Percentiles rank a stretch among this genome's conserved stretches.
These are phyloP conservation scores for Sphaerostilbella broomeana DNA, from an alignment of 2,329 filamentous ascomycete genomes.

Conservation along the genomic window DNA sequence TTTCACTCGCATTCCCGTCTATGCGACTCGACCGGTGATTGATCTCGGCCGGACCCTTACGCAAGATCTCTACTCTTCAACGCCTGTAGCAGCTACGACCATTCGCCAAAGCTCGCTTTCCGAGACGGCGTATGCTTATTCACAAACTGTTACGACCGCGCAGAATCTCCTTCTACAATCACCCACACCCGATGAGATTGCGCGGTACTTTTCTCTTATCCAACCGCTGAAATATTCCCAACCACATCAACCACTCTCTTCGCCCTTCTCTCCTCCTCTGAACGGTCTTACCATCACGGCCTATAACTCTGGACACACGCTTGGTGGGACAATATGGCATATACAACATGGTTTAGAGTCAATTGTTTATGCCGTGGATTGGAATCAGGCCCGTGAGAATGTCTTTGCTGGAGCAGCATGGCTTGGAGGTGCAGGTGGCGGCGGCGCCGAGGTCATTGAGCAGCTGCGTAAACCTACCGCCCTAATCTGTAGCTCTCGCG, in stretches of 20 bases:
- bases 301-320: constrained; percentile 91
- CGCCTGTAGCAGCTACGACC: constrained; percentile 78
- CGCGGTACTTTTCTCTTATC: constrained; percentile 82
- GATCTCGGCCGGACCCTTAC: constrained; percentile 84
- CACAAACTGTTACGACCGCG: constrained; percentile 42
- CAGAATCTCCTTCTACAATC: constrained; percentile 57
- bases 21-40: constrained; percentile 89
- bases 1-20: constrained; percentile 88
- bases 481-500: constrained; percentile 82
- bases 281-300: constrained; percentile 92
- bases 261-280: constrained; percentile 79
- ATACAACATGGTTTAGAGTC: constrained; percentile 95
- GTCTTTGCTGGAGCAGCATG: constrained; percentile 90
- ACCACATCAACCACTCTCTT: constrained; percentile 81
- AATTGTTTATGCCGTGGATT: constrained; percentile 95
- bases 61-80: constrained; percentile 87
- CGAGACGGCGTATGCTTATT: constrained; percentile 50
- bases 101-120: constrained; percentile 68
- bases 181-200: constrained; percentile 82
- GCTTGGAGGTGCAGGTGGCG: constrained; percentile 74
- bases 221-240: constrained; percentile 95
- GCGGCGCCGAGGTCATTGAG: constrained; percentile 86
- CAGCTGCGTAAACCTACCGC: constrained; percentile 89
- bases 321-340: constrained; percentile 98
- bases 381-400: constrained; percentile 96